A percentile compares a stretch with the other conserved stretches of the same genome.
Conservation (phyloP, 257 asterid species). For the Nicotiana noctiflora region DNA sequence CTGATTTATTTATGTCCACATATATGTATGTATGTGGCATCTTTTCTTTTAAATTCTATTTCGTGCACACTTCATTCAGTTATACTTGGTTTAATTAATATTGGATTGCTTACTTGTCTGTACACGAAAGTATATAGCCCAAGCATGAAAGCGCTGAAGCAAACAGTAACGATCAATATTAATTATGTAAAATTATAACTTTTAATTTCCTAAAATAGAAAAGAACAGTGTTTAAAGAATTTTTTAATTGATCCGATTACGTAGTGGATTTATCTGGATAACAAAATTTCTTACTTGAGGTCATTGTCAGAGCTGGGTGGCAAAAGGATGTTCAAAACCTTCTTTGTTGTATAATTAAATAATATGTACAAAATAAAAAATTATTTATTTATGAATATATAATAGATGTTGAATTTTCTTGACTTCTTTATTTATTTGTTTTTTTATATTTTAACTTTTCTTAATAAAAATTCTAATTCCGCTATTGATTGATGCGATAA, state of each 20-base stretch:
- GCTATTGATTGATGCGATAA: too few relatives aligned
- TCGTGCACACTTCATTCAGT: constrained; percentile 7
- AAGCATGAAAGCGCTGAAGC: not conserved
- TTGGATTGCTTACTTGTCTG: not conserved
- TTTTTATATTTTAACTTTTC: too few relatives aligned
- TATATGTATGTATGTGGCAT: not conserved
- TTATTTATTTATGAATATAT: too few relatives aligned
- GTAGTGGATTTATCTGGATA: not conserved
- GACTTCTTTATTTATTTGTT: too few relatives aligned
- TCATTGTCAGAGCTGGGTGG: too few relatives aligned
- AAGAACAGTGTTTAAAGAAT: not conserved
- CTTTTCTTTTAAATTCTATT: not conserved
- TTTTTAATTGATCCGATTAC: not conserved
- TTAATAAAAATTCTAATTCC: too few relatives aligned
- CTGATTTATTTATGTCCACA: not conserved
- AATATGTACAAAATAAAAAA: too few relatives aligned
- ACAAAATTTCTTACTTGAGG: not conserved
- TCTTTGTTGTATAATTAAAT: too few relatives aligned
- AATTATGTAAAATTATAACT: not conserved
- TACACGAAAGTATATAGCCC: not conserved
- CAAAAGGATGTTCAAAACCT: too few relatives aligned
- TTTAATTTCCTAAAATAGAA: not conserved
- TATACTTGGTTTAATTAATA: not conserved
- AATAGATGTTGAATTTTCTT: too few relatives aligned
- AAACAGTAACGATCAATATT: not conserved